Conservation (phyloP, 495 filamentous ascomycete species). For the Bacidia rubella region DNA sequence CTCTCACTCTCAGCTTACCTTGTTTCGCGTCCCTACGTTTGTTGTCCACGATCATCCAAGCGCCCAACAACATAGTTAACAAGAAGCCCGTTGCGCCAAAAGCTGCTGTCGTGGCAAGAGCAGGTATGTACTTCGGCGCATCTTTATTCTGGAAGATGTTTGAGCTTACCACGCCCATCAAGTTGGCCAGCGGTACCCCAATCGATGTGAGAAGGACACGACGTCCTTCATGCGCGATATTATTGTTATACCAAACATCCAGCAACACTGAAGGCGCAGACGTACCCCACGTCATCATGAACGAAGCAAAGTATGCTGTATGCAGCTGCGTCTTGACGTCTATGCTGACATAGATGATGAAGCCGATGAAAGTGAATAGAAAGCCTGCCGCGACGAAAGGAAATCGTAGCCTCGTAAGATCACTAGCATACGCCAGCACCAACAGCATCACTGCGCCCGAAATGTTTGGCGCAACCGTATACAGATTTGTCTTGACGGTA, state of each 20-base stretch:
- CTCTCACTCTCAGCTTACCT: constrained; percentile 47
- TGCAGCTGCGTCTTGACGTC: constrained; percentile 44
- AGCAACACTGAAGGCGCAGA: constrained; percentile 40
- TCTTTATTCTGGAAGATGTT: constrained; percentile 65
- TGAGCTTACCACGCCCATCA: constrained; percentile 65
- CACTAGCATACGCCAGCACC: constrained; percentile 52
- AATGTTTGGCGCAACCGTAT: constrained; percentile 62
- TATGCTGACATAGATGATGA: constrained; percentile 61
- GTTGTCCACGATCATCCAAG: constrained; percentile 63
- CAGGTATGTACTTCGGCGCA: constrained; percentile 60
- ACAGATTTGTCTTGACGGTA: constrained; percentile 60
- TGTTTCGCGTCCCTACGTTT: constrained; percentile 43
- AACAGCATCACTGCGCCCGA: constrained; percentile 57
- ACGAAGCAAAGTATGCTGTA: constrained; percentile 63
- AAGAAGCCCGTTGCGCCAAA: constrained; percentile 54
- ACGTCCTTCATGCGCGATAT: constrained; percentile 64
- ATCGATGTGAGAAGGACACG: constrained; percentile 59
- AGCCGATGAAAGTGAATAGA: constrained; percentile 57
- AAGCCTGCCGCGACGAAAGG: constrained; percentile 64
- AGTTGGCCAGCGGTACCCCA: constrained; percentile 61
- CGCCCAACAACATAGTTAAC: constrained; percentile 42
- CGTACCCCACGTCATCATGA: constrained; percentile 71
- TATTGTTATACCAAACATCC: constrained; percentile 61
- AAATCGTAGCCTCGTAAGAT: constrained; percentile 51
- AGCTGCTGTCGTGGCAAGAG: constrained; percentile 56